Conservation (phyloP, 805 yeast genomes). For the Zygosaccharomyces pseudorouxii region DNA sequence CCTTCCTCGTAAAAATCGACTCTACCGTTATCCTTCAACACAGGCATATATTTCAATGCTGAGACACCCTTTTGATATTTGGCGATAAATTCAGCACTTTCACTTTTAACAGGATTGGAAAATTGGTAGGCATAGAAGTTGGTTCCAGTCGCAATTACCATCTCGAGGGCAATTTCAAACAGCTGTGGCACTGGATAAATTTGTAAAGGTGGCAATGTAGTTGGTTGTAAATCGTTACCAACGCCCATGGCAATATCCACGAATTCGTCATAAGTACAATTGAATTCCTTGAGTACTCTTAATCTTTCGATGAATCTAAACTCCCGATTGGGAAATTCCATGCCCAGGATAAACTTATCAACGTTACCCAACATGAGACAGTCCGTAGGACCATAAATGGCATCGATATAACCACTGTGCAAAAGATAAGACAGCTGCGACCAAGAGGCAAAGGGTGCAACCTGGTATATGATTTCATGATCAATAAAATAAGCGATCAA, state of each 20-base stretch:
- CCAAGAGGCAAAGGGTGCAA: constrained; percentile 80
- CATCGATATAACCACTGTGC: constrained; percentile 55
- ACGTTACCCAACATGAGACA: constrained; percentile 54
- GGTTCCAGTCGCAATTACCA: constrained; percentile 41
- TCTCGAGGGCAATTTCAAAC: constrained; percentile 38
- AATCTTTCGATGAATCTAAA: constrained; percentile 62
- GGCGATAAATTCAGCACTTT: constrained; percentile 37
- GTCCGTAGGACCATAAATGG: constrained; percentile 83
- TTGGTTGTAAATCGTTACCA: constrained; percentile 73
- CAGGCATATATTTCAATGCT: constrained; percentile 67
- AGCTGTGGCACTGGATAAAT: constrained; percentile 30
- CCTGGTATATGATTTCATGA: constrained; percentile 56
- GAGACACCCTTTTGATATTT: constrained; percentile 64
- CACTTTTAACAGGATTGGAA: constrained; percentile 37
- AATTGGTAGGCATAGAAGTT: constrained; percentile 45
- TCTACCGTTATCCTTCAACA: constrained; percentile 61
- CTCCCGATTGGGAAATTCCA: constrained; percentile 61
- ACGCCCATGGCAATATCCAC: constrained; percentile 71
- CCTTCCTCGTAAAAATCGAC: constrained; percentile 54
- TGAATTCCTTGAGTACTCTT: constrained; percentile 56
- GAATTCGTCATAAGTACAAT: constrained; percentile 59
- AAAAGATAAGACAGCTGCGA: constrained; percentile 72
- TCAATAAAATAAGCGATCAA: constrained; percentile 54
- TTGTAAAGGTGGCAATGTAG: constrained; percentile 48
- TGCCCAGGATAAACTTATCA: constrained; percentile 66